Base-by-base conservation (phyloP, 179 eudicot genomes). In the Kewa caespitosa region DNA sequence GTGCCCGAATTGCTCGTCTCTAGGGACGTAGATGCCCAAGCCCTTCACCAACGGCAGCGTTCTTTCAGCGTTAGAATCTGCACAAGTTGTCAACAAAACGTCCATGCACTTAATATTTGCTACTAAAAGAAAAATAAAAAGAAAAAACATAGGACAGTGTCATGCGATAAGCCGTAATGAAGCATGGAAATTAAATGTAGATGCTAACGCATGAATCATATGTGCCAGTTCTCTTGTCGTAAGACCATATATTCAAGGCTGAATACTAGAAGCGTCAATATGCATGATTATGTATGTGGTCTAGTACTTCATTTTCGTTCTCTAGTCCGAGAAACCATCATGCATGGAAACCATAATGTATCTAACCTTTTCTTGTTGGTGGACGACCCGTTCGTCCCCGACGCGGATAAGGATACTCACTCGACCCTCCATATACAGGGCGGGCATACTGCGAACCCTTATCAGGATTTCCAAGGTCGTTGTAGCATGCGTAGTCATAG, bases 391-490 rank as follows among this genome's bases (percentile, higher is more conserved):
- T 89, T 72, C 95, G 87, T 59, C 86, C 97, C 72, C 99, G 87
- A 3, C 99, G 93, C 70, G 99, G 99, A 76, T 91, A 94, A 48
- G 99, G 99, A 77, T 68, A 86, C 36, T 92, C 87, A 0, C 80
- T 0, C 2, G 97, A 89, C 0, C 99, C 99, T 52, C 99, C 99
- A 41, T 91, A 93, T 15, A 89, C 81, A 0, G 92, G 91, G 48
- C 99, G 86, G 17, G 33, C 85, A 74, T 87, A 81, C 48, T 90
- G 64, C 18, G 81, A 25, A 28, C 88, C 92, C 50, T 83, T 87
- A 61, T 92, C 97, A 0, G 98, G 97, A 69, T 86, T 86, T 52
- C 97, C 97, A 41, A 88, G 83, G 74, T 94, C 98, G 79, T 94
- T 92, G 76, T 94, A 92, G 69, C 73, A 84, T 32, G 91, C 98